A percentile compares a stretch with the other conserved stretches of the same genome.
These are phyloP conservation scores for Thelephora terrestris DNA, from an alignment of 1,284 basidiomycete species.

Conservation along the genomic window DNA sequence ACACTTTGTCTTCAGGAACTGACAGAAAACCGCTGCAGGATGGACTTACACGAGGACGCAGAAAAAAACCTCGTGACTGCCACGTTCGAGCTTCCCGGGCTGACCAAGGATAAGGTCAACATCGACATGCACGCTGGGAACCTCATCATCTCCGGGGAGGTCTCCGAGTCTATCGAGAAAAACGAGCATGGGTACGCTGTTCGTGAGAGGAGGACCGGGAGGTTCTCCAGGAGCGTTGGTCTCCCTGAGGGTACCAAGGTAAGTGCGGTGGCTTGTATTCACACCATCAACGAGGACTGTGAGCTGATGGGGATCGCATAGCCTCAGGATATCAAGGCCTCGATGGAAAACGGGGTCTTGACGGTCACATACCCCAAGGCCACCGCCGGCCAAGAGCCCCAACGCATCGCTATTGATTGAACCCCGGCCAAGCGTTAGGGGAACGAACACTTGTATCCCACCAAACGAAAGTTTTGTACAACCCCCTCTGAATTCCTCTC, in stretches of 20 bases:
- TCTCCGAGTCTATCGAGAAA: slow-evolving; percentile 20
- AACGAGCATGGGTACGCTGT: slow-evolving; percentile 36
- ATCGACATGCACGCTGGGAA: slow-evolving; percentile 34
- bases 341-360: slow-evolving; percentile 33
- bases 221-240: slow-evolving; percentile 34
- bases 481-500: too few relatives aligned
- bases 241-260: slow-evolving; percentile 42
- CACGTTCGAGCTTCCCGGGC: slow-evolving; percentile 38
- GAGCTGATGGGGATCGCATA: slow-evolving; percentile 10
- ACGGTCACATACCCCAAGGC: slow-evolving; percentile 34
- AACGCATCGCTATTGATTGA: slow-evolving; percentile 27
- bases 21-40: slow-evolving; percentile 20
- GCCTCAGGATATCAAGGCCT: slow-evolving; percentile 32
- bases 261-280: slow-evolving; percentile 4
- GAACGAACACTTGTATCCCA: too few relatives aligned
- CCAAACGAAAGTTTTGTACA: too few relatives aligned
- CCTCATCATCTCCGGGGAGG: slow-evolving; percentile 36
- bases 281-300: background rate
- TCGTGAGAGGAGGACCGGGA: slow-evolving; percentile 40
- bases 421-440: background rate
- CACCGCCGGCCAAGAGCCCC: slow-evolving; percentile 23
- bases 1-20: slow-evolving; percentile 1
- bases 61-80: slow-evolving; percentile 33
- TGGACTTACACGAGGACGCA: slow-evolving; percentile 36
- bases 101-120: slow-evolving; percentile 31